Evolutionary conservation across 345 rosid genomes (phyloP).

Genomic region (Euphorbia peplus): DNA sequence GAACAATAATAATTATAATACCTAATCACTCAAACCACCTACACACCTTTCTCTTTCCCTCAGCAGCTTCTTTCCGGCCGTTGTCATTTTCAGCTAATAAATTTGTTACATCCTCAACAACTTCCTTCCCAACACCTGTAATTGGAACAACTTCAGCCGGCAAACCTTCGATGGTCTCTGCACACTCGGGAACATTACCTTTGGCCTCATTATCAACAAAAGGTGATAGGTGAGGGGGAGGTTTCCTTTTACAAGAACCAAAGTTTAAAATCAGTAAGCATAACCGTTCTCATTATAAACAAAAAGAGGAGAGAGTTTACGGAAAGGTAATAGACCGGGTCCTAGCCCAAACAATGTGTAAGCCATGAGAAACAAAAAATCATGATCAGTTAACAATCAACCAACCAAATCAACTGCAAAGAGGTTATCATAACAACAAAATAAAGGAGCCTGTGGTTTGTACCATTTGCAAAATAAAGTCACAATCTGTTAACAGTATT

Average conservation of each 20-base stretch:
- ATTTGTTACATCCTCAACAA: conserved; percentile 66
- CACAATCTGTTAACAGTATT: too few species aligned
- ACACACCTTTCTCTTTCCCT: conserved; percentile 56
- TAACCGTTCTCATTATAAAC: too few species aligned
- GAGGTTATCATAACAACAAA: too few species aligned
- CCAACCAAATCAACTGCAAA: too few species aligned
- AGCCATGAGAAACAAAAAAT: too few species aligned
- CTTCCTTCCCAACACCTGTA: conserved; percentile 73
- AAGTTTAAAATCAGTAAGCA: neutral
- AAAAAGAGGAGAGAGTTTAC: too few species aligned
- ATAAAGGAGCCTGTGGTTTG: too few species aligned
- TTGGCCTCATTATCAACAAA: conserved; percentile 86
- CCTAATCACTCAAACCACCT: neutral
- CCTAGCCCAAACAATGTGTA: too few species aligned
- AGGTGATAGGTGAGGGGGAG: conserved; percentile 86
- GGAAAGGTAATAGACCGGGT: too few species aligned
- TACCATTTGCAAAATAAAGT: too few species aligned
- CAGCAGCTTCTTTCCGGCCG: conserved; percentile 68
- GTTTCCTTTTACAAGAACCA: conserved; percentile 43
- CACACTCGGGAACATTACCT: conserved; percentile 89
- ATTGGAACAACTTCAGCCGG: conserved; percentile 84
- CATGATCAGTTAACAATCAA: too few species aligned
- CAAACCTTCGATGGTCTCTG: conserved; percentile 64
- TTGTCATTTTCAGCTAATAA: conserved; percentile 68
- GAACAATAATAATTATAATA: too few species aligned